Conservation (phyloP, 2,329 filamentous ascomycete genomes). For the Cordyceps militaris region DNA sequence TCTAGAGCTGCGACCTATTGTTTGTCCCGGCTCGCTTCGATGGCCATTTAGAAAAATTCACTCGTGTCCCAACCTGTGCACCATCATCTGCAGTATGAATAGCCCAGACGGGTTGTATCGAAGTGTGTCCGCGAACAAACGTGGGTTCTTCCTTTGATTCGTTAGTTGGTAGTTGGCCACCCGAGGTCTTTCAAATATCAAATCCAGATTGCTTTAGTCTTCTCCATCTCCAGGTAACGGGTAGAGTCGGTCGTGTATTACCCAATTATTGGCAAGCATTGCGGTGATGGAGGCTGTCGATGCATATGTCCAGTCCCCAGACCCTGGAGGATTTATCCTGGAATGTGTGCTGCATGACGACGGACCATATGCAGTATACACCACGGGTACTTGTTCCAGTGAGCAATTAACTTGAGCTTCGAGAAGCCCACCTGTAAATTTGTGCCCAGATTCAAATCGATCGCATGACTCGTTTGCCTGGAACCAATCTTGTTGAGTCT, state of each 20-base stretch:
- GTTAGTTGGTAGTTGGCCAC: neutral
- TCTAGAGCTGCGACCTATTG: slow-evolving; percentile 60
- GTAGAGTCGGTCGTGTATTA: no score
- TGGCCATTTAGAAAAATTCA: neutral
- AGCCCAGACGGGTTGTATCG: neutral
- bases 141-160: neutral
- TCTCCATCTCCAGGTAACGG: no score
- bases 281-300: neutral
- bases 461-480: neutral
- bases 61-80: neutral
- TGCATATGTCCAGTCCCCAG: neutral
- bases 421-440: slow-evolving; percentile 21
- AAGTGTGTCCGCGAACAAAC: neutral
- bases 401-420: slow-evolving; percentile 27
- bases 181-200: no score
- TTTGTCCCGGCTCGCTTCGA: neutral
- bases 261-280: neutral
- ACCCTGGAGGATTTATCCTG: slow-evolving; percentile 11
- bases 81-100: neutral
- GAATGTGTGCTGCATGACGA: slow-evolving; percentile 22
- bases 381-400: slow-evolving; percentile 23
- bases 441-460: neutral
- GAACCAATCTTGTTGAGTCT: neutral
- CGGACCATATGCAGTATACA: slow-evolving; percentile 23
- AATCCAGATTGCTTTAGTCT: neutral